Base-by-base conservation (phyloP, 768 basidiomycete species). In the Flagelloscypha sp. region DNA sequence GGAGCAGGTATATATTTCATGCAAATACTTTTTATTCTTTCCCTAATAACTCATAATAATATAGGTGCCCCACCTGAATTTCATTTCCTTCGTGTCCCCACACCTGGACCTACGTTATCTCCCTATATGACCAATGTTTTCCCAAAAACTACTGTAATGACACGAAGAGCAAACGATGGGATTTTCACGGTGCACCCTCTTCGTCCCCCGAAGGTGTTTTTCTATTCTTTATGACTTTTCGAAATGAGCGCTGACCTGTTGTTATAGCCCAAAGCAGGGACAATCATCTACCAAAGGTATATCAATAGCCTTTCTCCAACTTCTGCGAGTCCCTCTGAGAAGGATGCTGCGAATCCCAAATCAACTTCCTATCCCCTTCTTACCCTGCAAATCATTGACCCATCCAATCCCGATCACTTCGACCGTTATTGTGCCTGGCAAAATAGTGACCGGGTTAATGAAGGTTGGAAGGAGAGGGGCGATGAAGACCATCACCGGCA, bases 181-280 rank as follows among this genome's bases (percentile, higher is more conserved):
- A n/a, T 72, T n/a, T 62, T 70, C 43, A 44, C 71, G n/a, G 55
- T 55, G 18, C 71, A 72, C 45, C 70, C 70, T n/a, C 52, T 68
- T n/a, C 61, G 70, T 9, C 71, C 70, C 2, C 52, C 63, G 1
- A 72, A 72, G n/a, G n/a, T n/a, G n/a, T n/a, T n/a, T n/a, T n/a
- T n/a, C n/a, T n/a, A n/a, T n/a, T n/a, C n/a, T n/a, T n/a, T n/a
- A n/a, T n/a, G n/a, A n/a, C n/a, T n/a, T n/a, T n/a, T n/a, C n/a
- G n/a, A n/a, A n/a, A n/a, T n/a, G n/a, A n/a, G n/a, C n/a, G n/a
- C n/a, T n/a, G n/a, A n/a, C n/a, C n/a, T n/a, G n/a, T n/a, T n/a
- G n/a, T n/a, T n/a, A n/a, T n/a, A n/a, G 36, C 71, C 70, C 2
- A 30, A 33, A 24, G 48, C 58, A 13, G 53, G 68, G 30, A 43